Base-by-base conservation (phyloP, 257 asterid species). In the Solanum microdontum region DNA sequence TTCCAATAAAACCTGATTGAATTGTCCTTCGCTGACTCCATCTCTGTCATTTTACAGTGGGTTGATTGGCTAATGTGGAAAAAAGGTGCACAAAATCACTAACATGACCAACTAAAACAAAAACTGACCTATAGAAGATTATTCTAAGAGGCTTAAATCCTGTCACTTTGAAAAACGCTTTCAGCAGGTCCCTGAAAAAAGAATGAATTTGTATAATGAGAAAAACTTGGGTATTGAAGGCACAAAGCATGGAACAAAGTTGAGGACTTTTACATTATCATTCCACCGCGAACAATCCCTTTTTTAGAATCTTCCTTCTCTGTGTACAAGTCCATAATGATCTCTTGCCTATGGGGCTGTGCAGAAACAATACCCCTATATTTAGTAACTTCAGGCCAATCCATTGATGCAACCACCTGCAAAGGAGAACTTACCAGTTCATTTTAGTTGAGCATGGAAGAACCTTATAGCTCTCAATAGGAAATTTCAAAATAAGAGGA, bases 331-430 rank as follows among this genome's bases (percentile, higher is more conserved):
- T 94, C 98, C 58, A 91, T 92, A 36, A 97, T 94, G 2, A 95
- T 97, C 60, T 97, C 98, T 23, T 89, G 88, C 83, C 97, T 88
- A 83, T 92, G 98, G 10, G 40, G 43, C 87, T 97, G 99, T 5
- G 98, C 94, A 92, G 99, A 97, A 75, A 97, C 96, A 37, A 94
- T 90, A 0, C 93, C 95, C 87, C 96, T 91, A 80, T 94, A 97
- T 87, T 90, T 95, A 0, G 98, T 93, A 3, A 94, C 95, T 66
- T 94, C 92, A 3, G 98, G 98, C 98, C 99, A 97, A 88, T 95
- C 98, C 96, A 95, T 92, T 28, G 98, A 97, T 30, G 96, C 99
- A 24, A 97, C 99, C 70, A 97, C 98, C 99, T 96, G 92, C 21
- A n/a, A 85, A 36, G 82, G 7, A 87, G 84, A 8, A 28, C 4